phyloP scores from a whole-genome alignment of 306 rosid genomes.

The Malus sieversii region DNA sequence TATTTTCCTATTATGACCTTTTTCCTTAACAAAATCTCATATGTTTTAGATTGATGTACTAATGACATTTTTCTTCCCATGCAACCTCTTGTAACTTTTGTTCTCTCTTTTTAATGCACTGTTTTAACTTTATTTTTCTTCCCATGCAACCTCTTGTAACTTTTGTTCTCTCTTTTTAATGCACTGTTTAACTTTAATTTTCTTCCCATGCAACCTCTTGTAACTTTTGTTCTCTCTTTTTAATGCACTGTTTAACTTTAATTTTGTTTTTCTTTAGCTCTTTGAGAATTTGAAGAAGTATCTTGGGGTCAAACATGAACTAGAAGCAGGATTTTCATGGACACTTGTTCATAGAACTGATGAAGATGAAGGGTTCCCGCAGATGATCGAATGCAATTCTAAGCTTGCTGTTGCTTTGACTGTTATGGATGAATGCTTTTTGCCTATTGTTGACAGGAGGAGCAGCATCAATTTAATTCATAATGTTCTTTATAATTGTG shows the following conservation, averaged over 20 bases:
- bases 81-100: not conserved
- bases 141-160: not conserved
- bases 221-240: not conserved
- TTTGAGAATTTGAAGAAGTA: conserved; percentile 81
- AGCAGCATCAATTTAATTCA: conserved; percentile 87
- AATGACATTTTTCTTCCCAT: not conserved
- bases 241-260: not conserved
- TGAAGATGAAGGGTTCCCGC: conserved; percentile 71
- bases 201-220: not conserved
- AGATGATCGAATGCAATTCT: conserved; percentile 78
- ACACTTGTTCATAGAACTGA: conserved; percentile 67
- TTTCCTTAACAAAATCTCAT: not conserved
- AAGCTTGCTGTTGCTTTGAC: conserved; percentile 89
- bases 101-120: not conserved
- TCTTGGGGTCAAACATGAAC: conserved; percentile 79
- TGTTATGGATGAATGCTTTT: conserved; percentile 96
- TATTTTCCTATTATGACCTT: not conserved
- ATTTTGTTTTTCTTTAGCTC: conserved; percentile 47
- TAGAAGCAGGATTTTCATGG: conserved; percentile 95
- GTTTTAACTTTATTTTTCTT: conserved; percentile 1
- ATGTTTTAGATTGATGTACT: not conserved
- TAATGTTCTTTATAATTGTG: conserved; percentile 74
- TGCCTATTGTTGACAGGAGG: conserved; percentile 91
- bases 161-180: not conserved
- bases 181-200: conserved; percentile 4